These are phyloP conservation scores for Alternaria conjuncta DNA, from an alignment of 2,329 filamentous ascomycete genomes.

Conservation along the genomic window DNA sequence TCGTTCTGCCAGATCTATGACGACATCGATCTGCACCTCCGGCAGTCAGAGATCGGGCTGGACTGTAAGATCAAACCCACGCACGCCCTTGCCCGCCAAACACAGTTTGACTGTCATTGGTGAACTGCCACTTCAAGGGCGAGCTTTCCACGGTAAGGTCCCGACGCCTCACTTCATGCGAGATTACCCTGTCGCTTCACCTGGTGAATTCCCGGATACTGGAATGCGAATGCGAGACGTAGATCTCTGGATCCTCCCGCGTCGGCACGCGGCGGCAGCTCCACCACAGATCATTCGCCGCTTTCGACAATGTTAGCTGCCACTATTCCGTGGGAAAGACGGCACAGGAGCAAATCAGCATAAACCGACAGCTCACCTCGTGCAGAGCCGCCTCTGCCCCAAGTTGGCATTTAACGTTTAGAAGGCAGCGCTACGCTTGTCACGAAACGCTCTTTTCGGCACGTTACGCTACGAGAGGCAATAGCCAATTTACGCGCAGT, in stretches of 20 bases:
- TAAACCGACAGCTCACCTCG: neutral
- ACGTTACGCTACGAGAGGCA: slow-evolving; percentile 1
- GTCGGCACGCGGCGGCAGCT: slow-evolving; percentile 3
- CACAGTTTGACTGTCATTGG: neutral
- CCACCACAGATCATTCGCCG: slow-evolving; percentile 2
- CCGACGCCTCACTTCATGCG: neutral
- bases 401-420: neutral
- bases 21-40: slow-evolving; percentile 4
- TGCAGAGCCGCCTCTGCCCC: neutral
- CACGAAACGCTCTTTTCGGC: slow-evolving; percentile 9
- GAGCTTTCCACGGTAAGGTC: neutral
- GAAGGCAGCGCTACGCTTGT: neutral
- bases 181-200: neutral
- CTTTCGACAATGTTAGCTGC: neutral
- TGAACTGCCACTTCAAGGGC: neutral
- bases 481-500: neutral
- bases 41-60: neutral
- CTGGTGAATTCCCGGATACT: neutral
- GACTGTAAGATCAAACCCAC: neutral
- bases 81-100: neutral
- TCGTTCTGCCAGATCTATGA: slow-evolving; percentile 5
- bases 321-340: neutral
- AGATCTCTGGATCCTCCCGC: slow-evolving; percentile 13
- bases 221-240: slow-evolving; percentile 4
- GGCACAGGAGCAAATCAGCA: neutral